Evolutionary conservation across 331 rosid genomes (phyloP), one percentile per base, ranked within the genome.

Genomic region (Saraca asoca): DNA sequence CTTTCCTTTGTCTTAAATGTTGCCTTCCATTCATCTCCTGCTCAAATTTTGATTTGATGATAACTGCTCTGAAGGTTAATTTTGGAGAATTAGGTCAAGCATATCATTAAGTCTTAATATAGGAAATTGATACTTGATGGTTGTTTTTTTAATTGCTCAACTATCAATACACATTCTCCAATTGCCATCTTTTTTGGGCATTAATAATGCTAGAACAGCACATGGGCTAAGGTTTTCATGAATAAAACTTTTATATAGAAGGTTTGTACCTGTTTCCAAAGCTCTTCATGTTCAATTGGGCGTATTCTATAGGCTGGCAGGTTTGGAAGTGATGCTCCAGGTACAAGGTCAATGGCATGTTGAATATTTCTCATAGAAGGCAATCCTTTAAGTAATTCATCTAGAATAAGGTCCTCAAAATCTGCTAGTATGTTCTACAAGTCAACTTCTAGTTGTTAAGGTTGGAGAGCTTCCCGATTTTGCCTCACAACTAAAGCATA

Each of bases 131-230:
- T 18, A 56, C 60, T 58, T 48, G 51, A 31, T 45, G 0, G 12
- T 49, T 15, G 50, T 64, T 37, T 64, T 64, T 34, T 58, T 64
- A 5, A 64, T 64, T 3, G 59, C 46, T 5, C 12, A 18, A 13
- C 37, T 48, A 2, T 50, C 33, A 1, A 50, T 38, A 4, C 70
- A 64, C 49, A 64, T 50, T 7, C 18, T 15, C 59, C 49, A 64
- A 2, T 13, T 50, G 1, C 11, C 48, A 7, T 64, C 17, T 33
- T 50, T 19, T 64, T 34, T 2, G 58, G 49, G n/a, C 2, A 35
- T 35, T 0, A 64, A 35, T 33, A 65, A 5, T 10, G 34, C 11
- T 1, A 6, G 46, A 0, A 46, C 29, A 9, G 58, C 12, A 0
- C 17, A 64, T 0, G 69, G 34, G 7, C 31, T 14, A 1, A 64